phyloP scores from a whole-genome alignment of 1,139 yeast species.

The Taphrina pruni region DNA sequence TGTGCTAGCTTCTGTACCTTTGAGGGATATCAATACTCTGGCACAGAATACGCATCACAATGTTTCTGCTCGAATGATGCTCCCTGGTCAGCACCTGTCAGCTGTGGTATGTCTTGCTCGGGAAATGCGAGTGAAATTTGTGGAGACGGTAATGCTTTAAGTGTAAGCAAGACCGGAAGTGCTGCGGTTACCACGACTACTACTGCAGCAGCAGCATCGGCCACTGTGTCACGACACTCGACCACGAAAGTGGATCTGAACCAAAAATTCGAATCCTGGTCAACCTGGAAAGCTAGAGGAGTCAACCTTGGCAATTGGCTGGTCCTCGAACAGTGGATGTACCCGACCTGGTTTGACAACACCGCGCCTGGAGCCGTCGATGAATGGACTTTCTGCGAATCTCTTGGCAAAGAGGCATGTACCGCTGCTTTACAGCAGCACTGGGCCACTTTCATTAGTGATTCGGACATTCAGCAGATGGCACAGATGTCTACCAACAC shows the following conservation, averaged over 20 bases:
- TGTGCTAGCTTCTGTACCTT: conserved; percentile 36
- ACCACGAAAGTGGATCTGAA: conserved; percentile 21
- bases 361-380: conserved; percentile 61
- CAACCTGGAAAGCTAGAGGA: conserved; percentile 57
- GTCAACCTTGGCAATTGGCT: conserved; percentile 94
- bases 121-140: conserved; percentile 29
- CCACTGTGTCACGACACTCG: neutral
- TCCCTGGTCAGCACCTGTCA: conserved; percentile 27
- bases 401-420: conserved; percentile 69
- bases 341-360: conserved; percentile 35
- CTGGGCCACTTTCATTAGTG: conserved; percentile 82
- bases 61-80: conserved; percentile 29
- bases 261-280: conserved; percentile 24
- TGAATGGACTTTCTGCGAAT: conserved; percentile 73
- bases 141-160: conserved; percentile 35
- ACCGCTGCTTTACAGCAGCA: conserved; percentile 62
- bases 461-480: conserved; percentile 67
- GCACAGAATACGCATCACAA: conserved; percentile 38
- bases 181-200: conserved; percentile 17
- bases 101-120: conserved; percentile 32
- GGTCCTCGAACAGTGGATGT: conserved; percentile 48
- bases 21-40: conserved; percentile 28
- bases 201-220: conserved; percentile 4
- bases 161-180: conserved; percentile 6
- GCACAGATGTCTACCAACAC: conserved; percentile 71